Percentiles rank a stretch among this genome's conserved stretches.
phyloP scores from a whole-genome alignment of 345 rosid species.

The Aquilaria yunnanensis region DNA sequence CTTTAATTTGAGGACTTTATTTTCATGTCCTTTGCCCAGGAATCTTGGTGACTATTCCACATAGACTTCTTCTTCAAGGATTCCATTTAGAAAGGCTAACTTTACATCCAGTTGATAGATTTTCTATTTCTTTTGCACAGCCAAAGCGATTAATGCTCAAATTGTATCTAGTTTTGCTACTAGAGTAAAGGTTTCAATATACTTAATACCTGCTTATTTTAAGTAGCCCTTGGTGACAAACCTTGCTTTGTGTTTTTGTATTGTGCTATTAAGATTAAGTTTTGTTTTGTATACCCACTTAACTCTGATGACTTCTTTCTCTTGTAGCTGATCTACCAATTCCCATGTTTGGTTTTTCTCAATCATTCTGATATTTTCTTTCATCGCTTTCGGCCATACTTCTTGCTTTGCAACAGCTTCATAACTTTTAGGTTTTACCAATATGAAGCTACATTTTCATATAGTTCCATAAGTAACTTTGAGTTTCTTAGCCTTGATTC shows the following conservation, averaged over 20 bases:
- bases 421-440: not conserved
- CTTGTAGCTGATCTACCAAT: too few relatives aligned
- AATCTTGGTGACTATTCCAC: not conserved
- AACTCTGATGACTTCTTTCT: not conserved
- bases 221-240: not conserved
- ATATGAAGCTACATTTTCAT: not conserved
- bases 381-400: not conserved
- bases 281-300: not conserved
- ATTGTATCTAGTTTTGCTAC: not conserved
- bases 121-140: not conserved
- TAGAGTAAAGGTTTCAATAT: not conserved
- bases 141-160: not conserved
- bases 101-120: not conserved
- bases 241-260: not conserved
- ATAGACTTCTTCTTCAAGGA: conserved; percentile 1
- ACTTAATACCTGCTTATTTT: not conserved
- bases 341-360: not conserved
- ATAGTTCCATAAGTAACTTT: not conserved
- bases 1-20: not conserved
- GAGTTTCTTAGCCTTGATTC: not conserved
- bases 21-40: not conserved
- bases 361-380: not conserved
- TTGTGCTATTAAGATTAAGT: not conserved
- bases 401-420: not conserved
- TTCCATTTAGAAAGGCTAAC: not conserved